phyloP scores from a whole-genome alignment of 345 rosid species.

The Moringa oleifera region DNA sequence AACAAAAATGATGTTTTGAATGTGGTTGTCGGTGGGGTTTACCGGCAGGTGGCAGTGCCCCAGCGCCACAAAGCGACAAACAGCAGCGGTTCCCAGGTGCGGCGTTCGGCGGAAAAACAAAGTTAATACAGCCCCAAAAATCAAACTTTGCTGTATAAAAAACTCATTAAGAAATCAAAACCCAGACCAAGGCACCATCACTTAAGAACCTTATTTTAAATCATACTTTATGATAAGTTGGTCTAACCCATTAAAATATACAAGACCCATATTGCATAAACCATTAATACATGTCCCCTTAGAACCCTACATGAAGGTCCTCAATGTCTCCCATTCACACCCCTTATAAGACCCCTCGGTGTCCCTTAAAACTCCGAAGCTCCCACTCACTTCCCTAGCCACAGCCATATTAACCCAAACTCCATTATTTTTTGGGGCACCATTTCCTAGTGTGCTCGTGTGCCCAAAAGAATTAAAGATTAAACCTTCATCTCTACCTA shows the following conservation, averaged over 20 bases:
- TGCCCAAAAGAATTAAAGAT: slow-evolving; percentile 14
- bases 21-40: too few relatives aligned
- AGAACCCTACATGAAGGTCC: slow-evolving; percentile 46
- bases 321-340: slow-evolving; percentile 45
- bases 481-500: slow-evolving; percentile 20
- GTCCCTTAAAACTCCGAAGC: slow-evolving; percentile 23
- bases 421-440: slow-evolving; percentile 12
- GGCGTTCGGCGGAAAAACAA: slow-evolving; percentile 50
- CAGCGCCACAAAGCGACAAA: slow-evolving; percentile 27
- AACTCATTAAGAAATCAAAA: too few relatives aligned
- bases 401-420: too few relatives aligned
- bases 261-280: slow-evolving; percentile 22
- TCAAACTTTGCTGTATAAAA: slow-evolving; percentile 8
- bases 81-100: slow-evolving; percentile 45
- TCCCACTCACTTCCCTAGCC: slow-evolving; percentile 9
- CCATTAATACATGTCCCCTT: slow-evolving; percentile 57
- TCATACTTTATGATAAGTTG: not conserved
- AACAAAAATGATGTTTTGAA: too few relatives aligned
- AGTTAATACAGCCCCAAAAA: not conserved
- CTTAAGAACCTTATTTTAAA: too few relatives aligned
- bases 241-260: slow-evolving; percentile 16
- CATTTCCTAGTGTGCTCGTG: slow-evolving; percentile 40
- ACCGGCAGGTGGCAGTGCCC: not conserved
- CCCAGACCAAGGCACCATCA: too few relatives aligned
- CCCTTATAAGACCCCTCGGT: slow-evolving; percentile 36